Percentiles rank a stretch among this genome's conserved stretches.
Conservation (phyloP, 768 basidiomycete genomes). For the Leccinum boreale region DNA sequence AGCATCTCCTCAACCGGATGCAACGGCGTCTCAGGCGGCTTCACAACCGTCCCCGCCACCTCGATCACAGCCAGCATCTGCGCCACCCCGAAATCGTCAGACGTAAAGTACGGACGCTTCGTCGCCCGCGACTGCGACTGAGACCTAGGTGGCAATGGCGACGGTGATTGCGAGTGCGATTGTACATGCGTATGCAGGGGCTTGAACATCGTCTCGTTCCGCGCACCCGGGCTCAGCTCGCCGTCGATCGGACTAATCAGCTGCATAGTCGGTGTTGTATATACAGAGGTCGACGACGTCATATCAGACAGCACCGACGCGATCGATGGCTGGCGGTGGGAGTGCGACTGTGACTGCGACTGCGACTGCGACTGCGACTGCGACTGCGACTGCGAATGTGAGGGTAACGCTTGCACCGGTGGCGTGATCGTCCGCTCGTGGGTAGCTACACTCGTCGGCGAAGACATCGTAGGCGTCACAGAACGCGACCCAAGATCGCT, state of each 20-base stretch:
- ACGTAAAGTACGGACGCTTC: conserved; percentile 52
- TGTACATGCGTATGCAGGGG: conserved; percentile 8
- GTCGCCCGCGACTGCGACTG: conserved; percentile 11
- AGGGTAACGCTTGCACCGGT: conserved; percentile 22
- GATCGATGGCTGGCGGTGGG: conserved; percentile 64
- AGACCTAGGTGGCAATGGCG: not conserved
- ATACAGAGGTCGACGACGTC: conserved; percentile 36
- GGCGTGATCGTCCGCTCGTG: conserved; percentile 22
- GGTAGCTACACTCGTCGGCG: conserved; percentile 1
- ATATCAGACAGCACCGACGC: conserved; percentile 71
- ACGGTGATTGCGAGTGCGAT: not conserved
- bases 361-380: no score
- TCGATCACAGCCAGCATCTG: conserved; percentile 90
- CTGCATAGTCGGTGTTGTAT: conserved; percentile 42
- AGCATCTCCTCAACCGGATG: conserved; percentile 71
- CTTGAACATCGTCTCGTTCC: conserved; percentile 24
- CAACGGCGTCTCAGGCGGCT: conserved; percentile 36
- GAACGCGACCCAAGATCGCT: conserved; percentile 24
- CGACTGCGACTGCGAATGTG: conserved; percentile 2
- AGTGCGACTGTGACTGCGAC: no score
- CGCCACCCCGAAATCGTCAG: conserved; percentile 82
- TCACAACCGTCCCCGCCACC: conserved; percentile 45
- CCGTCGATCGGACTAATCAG: conserved; percentile 23
- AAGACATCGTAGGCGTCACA: conserved; percentile 25
- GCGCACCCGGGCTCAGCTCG: conserved; percentile 4